phyloP scores from a whole-genome alignment of 352 stramenopile genomes.

The Phytophthora gonapodyides region DNA sequence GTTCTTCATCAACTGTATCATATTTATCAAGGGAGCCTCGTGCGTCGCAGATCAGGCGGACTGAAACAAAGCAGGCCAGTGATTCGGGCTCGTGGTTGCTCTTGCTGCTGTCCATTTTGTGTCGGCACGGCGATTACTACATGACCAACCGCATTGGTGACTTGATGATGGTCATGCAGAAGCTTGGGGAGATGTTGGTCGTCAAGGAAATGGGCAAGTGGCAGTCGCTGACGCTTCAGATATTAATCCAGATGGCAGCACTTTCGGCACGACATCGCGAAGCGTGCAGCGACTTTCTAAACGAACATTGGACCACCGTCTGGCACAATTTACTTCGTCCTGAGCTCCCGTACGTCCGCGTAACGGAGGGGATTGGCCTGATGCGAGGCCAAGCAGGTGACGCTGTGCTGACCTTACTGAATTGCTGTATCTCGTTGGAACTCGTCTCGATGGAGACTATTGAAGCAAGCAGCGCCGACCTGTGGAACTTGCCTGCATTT shows the following conservation, averaged over 20 bases:
- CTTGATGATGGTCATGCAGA: conserved; percentile 57
- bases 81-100: conserved; percentile 51
- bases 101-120: conserved; percentile 49
- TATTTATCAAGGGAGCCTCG: conserved; percentile 31
- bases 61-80: conserved; percentile 36
- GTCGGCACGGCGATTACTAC: conserved; percentile 59
- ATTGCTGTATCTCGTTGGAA: conserved; percentile 47
- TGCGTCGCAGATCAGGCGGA: conserved; percentile 23
- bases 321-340: conserved; percentile 57
- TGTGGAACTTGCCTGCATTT: conserved; percentile 62
- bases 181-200: conserved; percentile 47
- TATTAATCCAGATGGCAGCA: conserved; percentile 56
- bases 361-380: conserved; percentile 51
- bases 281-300: conserved; percentile 38
- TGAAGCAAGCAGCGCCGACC: conserved; percentile 29
- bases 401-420: conserved; percentile 53
- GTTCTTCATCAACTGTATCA: conserved; percentile 27
- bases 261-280: conserved; percentile 40
- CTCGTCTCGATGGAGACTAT: conserved; percentile 46
- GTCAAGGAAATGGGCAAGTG: conserved; percentile 53
- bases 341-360: conserved; percentile 54
- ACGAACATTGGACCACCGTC: conserved; percentile 51
- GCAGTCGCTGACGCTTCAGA: conserved; percentile 53
- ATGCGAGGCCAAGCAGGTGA: conserved; percentile 51
- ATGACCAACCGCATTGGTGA: conserved; percentile 59